Base-by-base conservation (phyloP, 352 stramenopile genomes). In the Phytophthora nicotianae region DNA sequence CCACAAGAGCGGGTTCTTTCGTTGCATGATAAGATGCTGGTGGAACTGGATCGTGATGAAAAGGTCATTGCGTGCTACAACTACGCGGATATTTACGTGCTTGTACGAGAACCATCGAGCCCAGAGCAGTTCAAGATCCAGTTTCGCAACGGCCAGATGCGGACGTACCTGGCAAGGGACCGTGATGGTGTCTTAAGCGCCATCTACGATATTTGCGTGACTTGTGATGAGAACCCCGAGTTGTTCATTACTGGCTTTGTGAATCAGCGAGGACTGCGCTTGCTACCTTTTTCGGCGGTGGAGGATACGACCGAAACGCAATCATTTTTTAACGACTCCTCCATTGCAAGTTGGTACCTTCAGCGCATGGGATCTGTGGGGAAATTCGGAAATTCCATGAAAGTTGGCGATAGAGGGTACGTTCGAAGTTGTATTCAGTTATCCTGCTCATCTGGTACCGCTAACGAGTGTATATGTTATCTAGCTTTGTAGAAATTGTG, bases 291-390 rank as follows among this genome's bases (percentile, higher is more conserved):
- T 58, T 93, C 83, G 46, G 87, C 83, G 0, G 70, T 75, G 9
- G 87, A 95, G 60, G 83, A 92, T 58, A 66, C 65, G 5, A 73
- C 57, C 0, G 85, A 93, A 52, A 91, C 81, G 5, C 74, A 81
- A 27, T 90, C 77, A 8, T 92, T 95, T 53, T 91, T 93, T 50
- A 88, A 88, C 23, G 87, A 92, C 35, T 75, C 78, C 0, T 93
- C 85, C 9, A 95, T 94, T 47, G 85, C 76, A 6, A 87, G 63
- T 42, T 91, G 74, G 69, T 95, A 93, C 55, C 59, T 95, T 52
- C 83, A 93, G 54, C 81, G 85, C 6, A 84, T 95, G 70, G 72
- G 79, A 37, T 74, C 83, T 9, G 73, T 93, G 14, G 79, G 80
- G 5, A 93, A 92, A 46, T 68, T 87, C 17, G 73, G 72, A 3